These are phyloP conservation scores for Leishmania major DNA, from an alignment of 208 protist species.

Conservation along the genomic window DNA sequence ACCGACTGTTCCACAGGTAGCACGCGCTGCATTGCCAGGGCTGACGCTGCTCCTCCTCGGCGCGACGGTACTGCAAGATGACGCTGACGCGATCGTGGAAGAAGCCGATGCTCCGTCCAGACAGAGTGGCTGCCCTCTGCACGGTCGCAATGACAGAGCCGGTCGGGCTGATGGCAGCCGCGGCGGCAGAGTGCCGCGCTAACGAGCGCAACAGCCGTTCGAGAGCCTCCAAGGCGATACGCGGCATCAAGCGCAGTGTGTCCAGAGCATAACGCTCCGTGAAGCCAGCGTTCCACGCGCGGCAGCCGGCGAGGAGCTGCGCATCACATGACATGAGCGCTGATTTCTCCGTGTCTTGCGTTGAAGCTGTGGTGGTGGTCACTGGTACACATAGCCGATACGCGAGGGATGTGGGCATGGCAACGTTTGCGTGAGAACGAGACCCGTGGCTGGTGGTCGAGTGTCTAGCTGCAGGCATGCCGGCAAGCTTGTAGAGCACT, in stretches of 20 bases:
- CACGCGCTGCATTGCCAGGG: constrained; percentile 73
- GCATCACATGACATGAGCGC: neutral
- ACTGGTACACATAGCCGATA: constrained; percentile 23
- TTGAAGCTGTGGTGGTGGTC: neutral
- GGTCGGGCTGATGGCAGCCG: neutral
- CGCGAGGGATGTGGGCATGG: neutral
- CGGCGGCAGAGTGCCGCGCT: neutral
- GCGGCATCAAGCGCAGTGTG: constrained; percentile 28
- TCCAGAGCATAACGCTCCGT: constrained; percentile 34
- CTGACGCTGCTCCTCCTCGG: constrained; percentile 27
- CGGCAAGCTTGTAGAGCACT: neutral
- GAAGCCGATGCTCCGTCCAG: neutral
- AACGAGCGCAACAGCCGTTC: constrained; percentile 7
- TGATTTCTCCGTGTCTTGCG: neutral
- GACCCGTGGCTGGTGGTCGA: neutral
- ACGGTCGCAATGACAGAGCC: neutral
- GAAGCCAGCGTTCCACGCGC: constrained; percentile 23
- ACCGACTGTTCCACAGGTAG: constrained; percentile 60
- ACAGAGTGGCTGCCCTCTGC: neutral
- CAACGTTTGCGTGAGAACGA: neutral
- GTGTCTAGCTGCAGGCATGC: neutral
- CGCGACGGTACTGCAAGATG: constrained; percentile 2
- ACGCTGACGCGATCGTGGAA: constrained; percentile 1
- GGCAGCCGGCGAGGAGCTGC: neutral
- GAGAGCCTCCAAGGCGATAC: constrained; percentile 40